Conservation (phyloP, 2,329 filamentous ascomycete genomes). For the Diaporthe citriasiana region DNA sequence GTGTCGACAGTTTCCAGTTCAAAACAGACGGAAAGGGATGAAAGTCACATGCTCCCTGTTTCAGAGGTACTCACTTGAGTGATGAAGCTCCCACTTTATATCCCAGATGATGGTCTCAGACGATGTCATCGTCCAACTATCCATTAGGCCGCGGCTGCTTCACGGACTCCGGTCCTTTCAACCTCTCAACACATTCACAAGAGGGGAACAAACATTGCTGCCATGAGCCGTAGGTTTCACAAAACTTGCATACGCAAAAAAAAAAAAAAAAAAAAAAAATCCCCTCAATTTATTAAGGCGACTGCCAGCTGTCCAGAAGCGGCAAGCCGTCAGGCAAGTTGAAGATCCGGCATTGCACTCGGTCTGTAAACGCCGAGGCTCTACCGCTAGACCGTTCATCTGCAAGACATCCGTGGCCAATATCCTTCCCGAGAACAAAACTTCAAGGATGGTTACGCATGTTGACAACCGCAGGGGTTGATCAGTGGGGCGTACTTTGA, state of each 20-base stretch:
- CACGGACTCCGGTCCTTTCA: neutral
- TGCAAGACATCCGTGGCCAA: neutral
- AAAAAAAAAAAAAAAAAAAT: neutral
- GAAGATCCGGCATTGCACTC: neutral
- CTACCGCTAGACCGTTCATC: neutral
- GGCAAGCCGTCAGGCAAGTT: neutral
- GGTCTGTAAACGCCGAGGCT: neutral
- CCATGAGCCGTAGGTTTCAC: conserved; percentile 1
- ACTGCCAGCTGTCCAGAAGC: neutral
- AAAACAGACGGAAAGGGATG: neutral
- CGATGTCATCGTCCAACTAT: neutral
- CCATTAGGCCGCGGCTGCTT: neutral
- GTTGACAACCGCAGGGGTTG: neutral
- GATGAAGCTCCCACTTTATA: neutral
- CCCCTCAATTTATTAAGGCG: neutral
- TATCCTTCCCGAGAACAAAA: neutral
- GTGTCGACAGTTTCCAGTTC: neutral
- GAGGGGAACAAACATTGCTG: conserved; percentile 20
- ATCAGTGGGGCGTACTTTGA: neutral
- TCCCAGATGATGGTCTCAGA: neutral
- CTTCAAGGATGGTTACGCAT: neutral
- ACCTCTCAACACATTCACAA: neutral
- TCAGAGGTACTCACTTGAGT: neutral
- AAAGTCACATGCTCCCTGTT: neutral
- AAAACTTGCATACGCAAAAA: neutral